A percentile compares a stretch with the other conserved stretches of the same genome.
Conservation (phyloP, 441 rosid genomes). For the Erodium moschatum region DNA sequence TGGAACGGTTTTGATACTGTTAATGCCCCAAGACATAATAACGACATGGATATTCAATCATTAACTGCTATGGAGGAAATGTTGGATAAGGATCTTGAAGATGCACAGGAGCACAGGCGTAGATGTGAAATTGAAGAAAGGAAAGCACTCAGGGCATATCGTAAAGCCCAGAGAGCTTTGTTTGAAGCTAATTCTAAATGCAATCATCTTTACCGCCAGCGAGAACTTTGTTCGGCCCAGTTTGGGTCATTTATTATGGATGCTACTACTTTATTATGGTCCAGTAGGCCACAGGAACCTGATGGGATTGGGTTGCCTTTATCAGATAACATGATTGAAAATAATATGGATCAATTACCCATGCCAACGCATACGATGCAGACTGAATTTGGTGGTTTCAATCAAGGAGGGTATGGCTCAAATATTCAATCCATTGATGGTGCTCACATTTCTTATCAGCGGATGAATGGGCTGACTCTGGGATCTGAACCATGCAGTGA, state of each 20-base stretch:
- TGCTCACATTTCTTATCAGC: conserved; percentile 32
- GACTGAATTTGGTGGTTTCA: conserved; percentile 30
- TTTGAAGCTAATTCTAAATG: conserved; percentile 86
- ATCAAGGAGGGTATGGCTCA: conserved; percentile 30
- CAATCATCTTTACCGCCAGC: conserved; percentile 54
- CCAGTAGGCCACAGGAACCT: conserved; percentile 39
- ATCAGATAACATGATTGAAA: conserved; percentile 29
- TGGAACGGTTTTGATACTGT: conserved; percentile 34
- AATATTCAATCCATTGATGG: conserved; percentile 24
- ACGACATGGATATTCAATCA: conserved; percentile 35
- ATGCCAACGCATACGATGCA: conserved; percentile 26
- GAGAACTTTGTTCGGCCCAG: conserved; percentile 66
- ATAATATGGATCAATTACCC: conserved; percentile 37
- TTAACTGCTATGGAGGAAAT: conserved; percentile 70
- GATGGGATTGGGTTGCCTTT: conserved; percentile 33
- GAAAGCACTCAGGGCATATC: conserved; percentile 75
- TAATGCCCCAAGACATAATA: conserved; percentile 34
- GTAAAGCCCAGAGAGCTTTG: conserved; percentile 78
- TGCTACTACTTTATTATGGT: conserved; percentile 49
- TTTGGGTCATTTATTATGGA: conserved; percentile 55
- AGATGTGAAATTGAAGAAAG: conserved; percentile 88
- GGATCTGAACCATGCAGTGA: conserved; percentile 78
- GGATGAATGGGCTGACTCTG: conserved; percentile 45
- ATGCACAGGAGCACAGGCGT: conserved; percentile 64
- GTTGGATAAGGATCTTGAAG: conserved; percentile 77